A percentile compares a stretch with the other conserved stretches of the same genome.
Evolutionary conservation across 2,329 filamentous ascomycete genomes (phyloP).

Genomic region (Rhynchosporium secalis): DNA sequence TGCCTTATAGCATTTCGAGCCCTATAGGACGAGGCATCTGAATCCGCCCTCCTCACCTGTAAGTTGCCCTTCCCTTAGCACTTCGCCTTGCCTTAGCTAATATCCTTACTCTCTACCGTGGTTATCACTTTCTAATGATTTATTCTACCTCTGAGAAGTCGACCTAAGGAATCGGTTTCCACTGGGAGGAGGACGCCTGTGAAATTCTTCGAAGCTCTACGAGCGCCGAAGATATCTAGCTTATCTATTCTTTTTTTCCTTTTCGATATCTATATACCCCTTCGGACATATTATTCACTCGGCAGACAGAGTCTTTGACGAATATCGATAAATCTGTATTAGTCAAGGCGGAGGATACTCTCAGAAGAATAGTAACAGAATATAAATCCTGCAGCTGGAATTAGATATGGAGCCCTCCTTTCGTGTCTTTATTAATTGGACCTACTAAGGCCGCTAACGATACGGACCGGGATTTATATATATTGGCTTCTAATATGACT

Average conservation of each 20-base stretch:
- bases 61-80: constrained; percentile 4
- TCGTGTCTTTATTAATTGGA: not conserved
- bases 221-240: constrained; percentile 4
- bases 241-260: constrained; percentile 6
- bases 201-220: constrained; percentile 6
- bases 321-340: constrained; percentile 5
- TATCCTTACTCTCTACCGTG: constrained; percentile 7
- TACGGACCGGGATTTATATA: not conserved
- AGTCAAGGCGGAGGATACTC: constrained; percentile 8
- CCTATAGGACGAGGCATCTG: constrained; percentile 10
- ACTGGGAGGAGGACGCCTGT: constrained; percentile 5
- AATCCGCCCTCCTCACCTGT: constrained; percentile 10
- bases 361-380: constrained; percentile 13
- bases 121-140: constrained; percentile 1
- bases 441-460: constrained; percentile 7
- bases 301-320: not conserved
- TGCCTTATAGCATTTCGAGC: not conserved
- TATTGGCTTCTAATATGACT: not conserved
- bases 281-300: constrained; percentile 1
- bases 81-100: constrained; percentile 8
- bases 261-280: not conserved
- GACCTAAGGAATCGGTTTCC: constrained; percentile 1
- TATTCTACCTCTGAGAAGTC: not conserved
- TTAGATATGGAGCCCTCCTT: constrained; percentile 6
- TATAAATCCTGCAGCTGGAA: no score